phyloP scores from a whole-genome alignment of 371 early-diverging fungal species.

The Mortierella sp. region DNA sequence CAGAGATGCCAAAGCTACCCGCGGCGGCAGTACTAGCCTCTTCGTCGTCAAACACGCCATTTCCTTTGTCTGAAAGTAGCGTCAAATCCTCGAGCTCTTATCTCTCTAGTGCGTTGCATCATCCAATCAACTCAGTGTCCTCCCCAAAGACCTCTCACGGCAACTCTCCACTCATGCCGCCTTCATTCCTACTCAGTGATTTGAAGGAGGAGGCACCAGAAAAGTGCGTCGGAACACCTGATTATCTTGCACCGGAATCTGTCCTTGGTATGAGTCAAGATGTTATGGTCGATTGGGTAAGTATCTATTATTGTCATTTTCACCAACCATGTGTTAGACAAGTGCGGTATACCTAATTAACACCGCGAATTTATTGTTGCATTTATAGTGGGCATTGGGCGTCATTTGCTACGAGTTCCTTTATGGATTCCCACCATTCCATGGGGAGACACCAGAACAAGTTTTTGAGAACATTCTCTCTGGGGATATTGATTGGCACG shows the following conservation, averaged over 20 bases:
- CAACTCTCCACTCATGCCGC: slow-evolving; percentile 40
- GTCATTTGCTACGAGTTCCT: slow-evolving; percentile 93
- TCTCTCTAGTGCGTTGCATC: slow-evolving; percentile 37
- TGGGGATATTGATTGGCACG: slow-evolving; percentile 80
- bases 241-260: slow-evolving; percentile 96
- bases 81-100: slow-evolving; percentile 54
- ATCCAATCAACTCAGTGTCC: slow-evolving; percentile 36
- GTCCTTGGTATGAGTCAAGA: slow-evolving; percentile 90
- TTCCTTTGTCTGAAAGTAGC: slow-evolving; percentile 50
- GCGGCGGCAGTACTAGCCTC: slow-evolving; percentile 43
- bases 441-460: slow-evolving; percentile 84
- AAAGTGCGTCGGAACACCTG: slow-evolving; percentile 94
- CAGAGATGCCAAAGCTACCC: slow-evolving; percentile 49
- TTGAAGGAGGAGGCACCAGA: slow-evolving; percentile 46
- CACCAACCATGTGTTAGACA: not conserved
- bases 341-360: not conserved
- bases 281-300: slow-evolving; percentile 91
- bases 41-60: slow-evolving; percentile 40
- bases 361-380: not conserved
- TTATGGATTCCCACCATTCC: slow-evolving; percentile 91
- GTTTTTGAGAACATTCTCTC: slow-evolving; percentile 91
- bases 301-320: slow-evolving; percentile 14
- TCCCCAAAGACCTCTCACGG: slow-evolving; percentile 46
- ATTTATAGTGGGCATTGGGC: slow-evolving; percentile 87
- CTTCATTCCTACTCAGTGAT: slow-evolving; percentile 44